Conservation (phyloP, 768 basidiomycete species). For the Inosperma sp. region DNA sequence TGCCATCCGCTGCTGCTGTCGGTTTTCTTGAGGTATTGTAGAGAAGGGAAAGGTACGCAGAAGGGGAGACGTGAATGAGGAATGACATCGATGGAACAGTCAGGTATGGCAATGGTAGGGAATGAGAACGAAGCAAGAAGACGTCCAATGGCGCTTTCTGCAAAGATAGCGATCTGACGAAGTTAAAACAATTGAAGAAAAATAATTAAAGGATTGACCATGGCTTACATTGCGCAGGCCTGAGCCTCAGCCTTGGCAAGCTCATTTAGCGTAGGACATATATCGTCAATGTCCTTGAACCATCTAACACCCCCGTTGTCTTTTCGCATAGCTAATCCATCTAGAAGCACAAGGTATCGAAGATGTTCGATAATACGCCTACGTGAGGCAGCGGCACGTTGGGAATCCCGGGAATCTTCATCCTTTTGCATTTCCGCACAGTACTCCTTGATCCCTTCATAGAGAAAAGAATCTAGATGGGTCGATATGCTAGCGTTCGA, state of each 20-base stretch:
- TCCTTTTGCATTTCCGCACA: constrained; percentile 56
- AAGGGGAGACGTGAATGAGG: constrained; percentile 64
- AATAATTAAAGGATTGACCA: neutral
- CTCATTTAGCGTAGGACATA: constrained; percentile 45
- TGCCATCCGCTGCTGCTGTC: constrained; percentile 14
- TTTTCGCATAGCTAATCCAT: constrained; percentile 57
- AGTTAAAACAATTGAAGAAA: constrained; percentile 7
- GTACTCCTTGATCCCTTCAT: constrained; percentile 51
- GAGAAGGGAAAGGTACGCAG: constrained; percentile 60
- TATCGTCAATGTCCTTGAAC: constrained; percentile 63
- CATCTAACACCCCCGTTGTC: constrained; percentile 64
- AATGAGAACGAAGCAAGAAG: constrained; percentile 59
- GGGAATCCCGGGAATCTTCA: constrained; percentile 45
- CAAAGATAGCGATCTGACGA: constrained; percentile 36
- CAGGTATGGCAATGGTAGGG: constrained; percentile 70
- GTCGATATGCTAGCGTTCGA: constrained; percentile 45
- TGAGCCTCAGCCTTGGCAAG: constrained; percentile 53
- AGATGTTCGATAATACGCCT: constrained; percentile 50
- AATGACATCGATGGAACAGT: constrained; percentile 66
- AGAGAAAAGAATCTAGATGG: constrained; percentile 61
- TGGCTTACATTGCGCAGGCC: constrained; percentile 49
- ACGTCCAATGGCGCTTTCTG: constrained; percentile 61
- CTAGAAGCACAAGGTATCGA: constrained; percentile 67
- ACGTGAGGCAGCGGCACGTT: constrained; percentile 49
- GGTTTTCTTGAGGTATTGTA: constrained; percentile 26